Evolutionary conservation across 108 stramenopile species (phyloP).

Genomic region (Mediolabrus comicus): DNA sequence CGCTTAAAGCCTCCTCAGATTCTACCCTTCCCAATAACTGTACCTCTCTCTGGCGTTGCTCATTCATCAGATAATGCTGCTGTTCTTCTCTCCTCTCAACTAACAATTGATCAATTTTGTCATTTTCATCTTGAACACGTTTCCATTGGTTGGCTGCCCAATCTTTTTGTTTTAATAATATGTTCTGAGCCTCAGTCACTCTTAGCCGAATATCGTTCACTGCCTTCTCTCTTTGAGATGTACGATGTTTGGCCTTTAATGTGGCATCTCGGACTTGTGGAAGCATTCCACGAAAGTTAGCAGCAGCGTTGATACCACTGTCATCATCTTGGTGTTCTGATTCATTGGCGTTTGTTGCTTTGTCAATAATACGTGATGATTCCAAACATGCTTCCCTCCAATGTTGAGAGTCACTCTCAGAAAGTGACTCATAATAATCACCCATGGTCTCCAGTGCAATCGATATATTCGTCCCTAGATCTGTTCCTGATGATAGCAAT

Average conservation of each 20-base stretch:
- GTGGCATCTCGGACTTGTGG: slow-evolving; percentile 34
- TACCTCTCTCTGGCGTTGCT: slow-evolving; percentile 39
- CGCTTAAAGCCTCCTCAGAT: slow-evolving; percentile 2
- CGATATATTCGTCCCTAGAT: slow-evolving; percentile 16
- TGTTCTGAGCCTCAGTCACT: slow-evolving; percentile 47
- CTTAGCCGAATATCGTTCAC: slow-evolving; percentile 43
- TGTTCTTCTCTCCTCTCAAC: slow-evolving; percentile 41
- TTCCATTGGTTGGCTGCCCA: slow-evolving; percentile 53
- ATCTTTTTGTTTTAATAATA: slow-evolving; percentile 42
- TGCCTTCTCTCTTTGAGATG: slow-evolving; percentile 42
- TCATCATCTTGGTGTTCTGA: neutral
- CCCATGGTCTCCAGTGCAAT: slow-evolving; percentile 51
- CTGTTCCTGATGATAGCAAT: slow-evolving; percentile 17
- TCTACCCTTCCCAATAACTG: slow-evolving; percentile 8
- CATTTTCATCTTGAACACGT: slow-evolving; percentile 54
- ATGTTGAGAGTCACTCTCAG: slow-evolving; percentile 44
- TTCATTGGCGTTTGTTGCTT: neutral
- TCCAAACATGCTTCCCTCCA: slow-evolving; percentile 44
- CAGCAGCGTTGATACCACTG: neutral
- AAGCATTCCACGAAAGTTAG: slow-evolving; percentile 22
- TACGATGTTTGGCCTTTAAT: slow-evolving; percentile 39
- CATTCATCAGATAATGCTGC: slow-evolving; percentile 36
- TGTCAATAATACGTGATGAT: neutral
- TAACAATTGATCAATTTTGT: slow-evolving; percentile 39
- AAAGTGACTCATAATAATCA: slow-evolving; percentile 38